Evolutionary conservation across 306 rosid genomes (phyloP), one percentile per base, ranked within the genome.

Genomic region (Trifolium subterraneum): DNA sequence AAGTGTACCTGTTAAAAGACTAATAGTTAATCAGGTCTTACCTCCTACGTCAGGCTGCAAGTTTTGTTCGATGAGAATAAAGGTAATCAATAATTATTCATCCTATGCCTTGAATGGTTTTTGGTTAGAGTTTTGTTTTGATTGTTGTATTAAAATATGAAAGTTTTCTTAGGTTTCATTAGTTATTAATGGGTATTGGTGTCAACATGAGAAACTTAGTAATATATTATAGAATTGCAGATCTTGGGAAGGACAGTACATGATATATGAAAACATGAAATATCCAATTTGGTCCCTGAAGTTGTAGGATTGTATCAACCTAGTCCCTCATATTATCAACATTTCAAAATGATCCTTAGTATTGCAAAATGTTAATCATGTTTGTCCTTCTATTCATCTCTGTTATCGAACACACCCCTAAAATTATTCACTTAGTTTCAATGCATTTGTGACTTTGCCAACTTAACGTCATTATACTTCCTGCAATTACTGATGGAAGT

Each of bases 1-100:
- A 82, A 73, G 62, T 10, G 89, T 90, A 61, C 88, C 97, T 18
- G 96, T 92, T 58, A 84, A 82, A 69, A 82, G 93, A 80, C 92
- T 90, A 45, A 71, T 92, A 25, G 81, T 90, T 76, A 92, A 92
- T 85, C 97, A 92, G 82, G 82, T 92, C 64, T 82, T 92, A 55
- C 93, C 96, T 23, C 84, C 85, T 71, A 74, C 90, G 22, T 86
- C 93, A 15, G 90, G 87, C 76, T 92, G 97, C 97, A 90, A 90
- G 81, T 92, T 92, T 78, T 90, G 97, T 87, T 80, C 90, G 4
- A 92, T 88, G 76, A 90, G 73, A 84, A 62, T 93, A 67, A 92
- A 92, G 97, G 96, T 81, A 65, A 76, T 59, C 39, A 70, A 51
- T 20, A 59, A 60, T 72, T 64, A 31, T 19, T 75, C 42, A 10